Conservation (phyloP, 345 rosid genomes). For the Ceriops decandra region DNA sequence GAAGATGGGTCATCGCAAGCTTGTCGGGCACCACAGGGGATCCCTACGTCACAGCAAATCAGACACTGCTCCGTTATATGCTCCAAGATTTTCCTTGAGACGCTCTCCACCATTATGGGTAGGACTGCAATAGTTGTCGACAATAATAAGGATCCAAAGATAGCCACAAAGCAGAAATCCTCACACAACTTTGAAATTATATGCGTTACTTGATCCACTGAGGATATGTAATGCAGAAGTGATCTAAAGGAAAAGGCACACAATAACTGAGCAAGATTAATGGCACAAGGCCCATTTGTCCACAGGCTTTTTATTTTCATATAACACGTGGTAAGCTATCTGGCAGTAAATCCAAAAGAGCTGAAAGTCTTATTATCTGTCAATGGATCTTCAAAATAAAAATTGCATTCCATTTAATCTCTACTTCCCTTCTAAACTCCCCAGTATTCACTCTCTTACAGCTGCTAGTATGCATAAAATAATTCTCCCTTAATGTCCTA, state of each 20-base stretch:
- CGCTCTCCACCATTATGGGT: constrained; percentile 76
- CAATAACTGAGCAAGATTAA: neutral
- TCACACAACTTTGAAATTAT: neutral
- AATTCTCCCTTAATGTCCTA: no score
- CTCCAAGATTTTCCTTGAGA: constrained; percentile 68
- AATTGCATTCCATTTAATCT: no score
- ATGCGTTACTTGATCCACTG: neutral
- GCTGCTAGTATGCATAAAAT: no score
- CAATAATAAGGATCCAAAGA: constrained; percentile 2
- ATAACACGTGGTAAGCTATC: no score
- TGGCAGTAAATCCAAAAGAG: no score
- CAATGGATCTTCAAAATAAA: no score
- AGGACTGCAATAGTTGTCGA: constrained; percentile 52
- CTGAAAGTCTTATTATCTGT: no score
- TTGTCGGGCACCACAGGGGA: constrained; percentile 80
- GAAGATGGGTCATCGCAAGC: constrained; percentile 88
- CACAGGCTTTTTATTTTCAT: no score
- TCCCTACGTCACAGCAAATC: constrained; percentile 89
- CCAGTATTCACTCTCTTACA: no score
- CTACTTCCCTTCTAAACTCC: no score
- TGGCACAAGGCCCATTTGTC: neutral
- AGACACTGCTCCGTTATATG: constrained; percentile 89
- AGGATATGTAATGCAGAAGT: neutral
- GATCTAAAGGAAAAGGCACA: neutral
- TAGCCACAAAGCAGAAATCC: neutral